Evolutionary conservation across 306 rosid genomes (phyloP).

Genomic region (Oxytropis ochrocephala): DNA sequence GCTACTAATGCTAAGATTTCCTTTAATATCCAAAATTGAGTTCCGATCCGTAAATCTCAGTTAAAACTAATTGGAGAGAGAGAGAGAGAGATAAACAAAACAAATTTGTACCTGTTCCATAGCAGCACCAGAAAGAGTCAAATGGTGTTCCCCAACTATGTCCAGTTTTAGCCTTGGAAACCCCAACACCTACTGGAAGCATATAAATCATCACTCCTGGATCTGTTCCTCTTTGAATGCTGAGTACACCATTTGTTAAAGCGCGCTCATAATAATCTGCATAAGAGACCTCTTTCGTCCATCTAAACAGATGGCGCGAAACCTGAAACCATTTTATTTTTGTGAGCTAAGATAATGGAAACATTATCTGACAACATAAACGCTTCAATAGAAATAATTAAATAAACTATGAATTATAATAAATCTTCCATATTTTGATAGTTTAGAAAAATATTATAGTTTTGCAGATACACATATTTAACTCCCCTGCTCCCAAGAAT

Average conservation of each 20-base stretch:
- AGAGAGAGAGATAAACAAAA: too few species aligned
- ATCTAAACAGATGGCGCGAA: constrained; percentile 72
- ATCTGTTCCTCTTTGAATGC: constrained; percentile 87
- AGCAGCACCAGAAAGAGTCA: constrained; percentile 80
- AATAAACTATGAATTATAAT: not conserved
- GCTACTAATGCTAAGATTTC: too few species aligned
- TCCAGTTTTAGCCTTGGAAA: constrained; percentile 50
- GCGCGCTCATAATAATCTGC: constrained; percentile 91
- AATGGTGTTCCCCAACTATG: constrained; percentile 72
- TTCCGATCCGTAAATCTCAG: too few species aligned
- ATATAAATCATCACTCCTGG: constrained; percentile 94
- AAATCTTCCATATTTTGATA: too few species aligned
- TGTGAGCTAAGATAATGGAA: constrained; percentile 5
- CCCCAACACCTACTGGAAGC: constrained; percentile 69
- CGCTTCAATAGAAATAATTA: not conserved
- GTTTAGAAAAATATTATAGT: too few species aligned
- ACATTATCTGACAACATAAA: not conserved
- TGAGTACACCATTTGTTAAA: constrained; percentile 73
- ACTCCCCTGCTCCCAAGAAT: too few species aligned
- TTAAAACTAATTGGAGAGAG: too few species aligned
- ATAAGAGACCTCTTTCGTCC: constrained; percentile 76
- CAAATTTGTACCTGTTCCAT: constrained; percentile 62
- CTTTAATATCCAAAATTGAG: too few species aligned
- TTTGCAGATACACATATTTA: too few species aligned
- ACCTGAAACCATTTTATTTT: constrained; percentile 44